These are phyloP conservation scores for Epichloe festucae DNA, from an alignment of 2,329 filamentous ascomycete species.

Conservation along the genomic window DNA sequence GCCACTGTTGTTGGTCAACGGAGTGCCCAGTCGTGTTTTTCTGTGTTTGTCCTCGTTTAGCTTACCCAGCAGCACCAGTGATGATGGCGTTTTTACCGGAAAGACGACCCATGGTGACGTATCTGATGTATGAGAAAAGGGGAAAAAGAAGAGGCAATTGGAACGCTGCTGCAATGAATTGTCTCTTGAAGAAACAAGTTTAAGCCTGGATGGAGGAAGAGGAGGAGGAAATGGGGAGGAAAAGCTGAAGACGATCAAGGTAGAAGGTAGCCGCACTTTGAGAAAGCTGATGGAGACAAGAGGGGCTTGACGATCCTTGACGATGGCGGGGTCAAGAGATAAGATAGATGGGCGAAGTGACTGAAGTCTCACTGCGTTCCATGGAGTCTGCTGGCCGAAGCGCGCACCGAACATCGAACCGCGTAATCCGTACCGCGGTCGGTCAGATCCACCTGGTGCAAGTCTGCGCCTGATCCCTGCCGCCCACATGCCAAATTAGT, in stretches of 20 bases:
- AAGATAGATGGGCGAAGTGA: too few species aligned
- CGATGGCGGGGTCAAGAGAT: background rate
- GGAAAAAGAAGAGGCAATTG: background rate
- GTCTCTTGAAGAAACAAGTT: too few species aligned
- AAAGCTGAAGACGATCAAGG: background rate
- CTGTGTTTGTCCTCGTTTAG: constrained; percentile 1
- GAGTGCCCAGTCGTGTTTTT: background rate
- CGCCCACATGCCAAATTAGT: too few species aligned
- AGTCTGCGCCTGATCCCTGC: too few species aligned
- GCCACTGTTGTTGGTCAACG: constrained; percentile 40
- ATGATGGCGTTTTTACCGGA: constrained; percentile 55
- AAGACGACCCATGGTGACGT: constrained; percentile 32
- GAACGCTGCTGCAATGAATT: background rate
- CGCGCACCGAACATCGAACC: too few species aligned
- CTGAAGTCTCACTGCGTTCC: too few species aligned
- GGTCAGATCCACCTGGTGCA: too few species aligned
- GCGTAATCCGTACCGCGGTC: too few species aligned
- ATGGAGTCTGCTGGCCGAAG: too few species aligned
- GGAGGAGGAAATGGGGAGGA: background rate
- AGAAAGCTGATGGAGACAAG: background rate
- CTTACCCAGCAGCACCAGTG: constrained; percentile 73
- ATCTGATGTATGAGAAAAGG: background rate
- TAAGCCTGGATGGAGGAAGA: background rate
- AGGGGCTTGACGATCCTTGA: background rate
- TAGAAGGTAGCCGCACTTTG: background rate